These are phyloP conservation scores for Davidsoniella neocaledoniae DNA, from an alignment of 2,329 filamentous ascomycete genomes.

Conservation along the genomic window DNA sequence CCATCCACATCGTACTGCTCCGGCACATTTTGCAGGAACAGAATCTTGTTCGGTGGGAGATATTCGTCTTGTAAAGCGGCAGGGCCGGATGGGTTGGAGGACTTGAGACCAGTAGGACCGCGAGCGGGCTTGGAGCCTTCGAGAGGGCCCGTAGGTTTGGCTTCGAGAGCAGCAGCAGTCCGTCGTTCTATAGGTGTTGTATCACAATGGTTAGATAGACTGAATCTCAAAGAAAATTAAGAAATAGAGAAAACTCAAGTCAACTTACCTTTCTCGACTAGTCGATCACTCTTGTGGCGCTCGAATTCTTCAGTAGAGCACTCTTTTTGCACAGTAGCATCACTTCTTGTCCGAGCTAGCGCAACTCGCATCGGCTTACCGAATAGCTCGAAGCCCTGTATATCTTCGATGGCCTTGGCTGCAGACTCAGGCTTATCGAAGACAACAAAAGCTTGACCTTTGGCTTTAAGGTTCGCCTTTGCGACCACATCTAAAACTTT, in stretches of 20 bases:
- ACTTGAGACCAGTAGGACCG: conserved; percentile 54
- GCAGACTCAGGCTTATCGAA: conserved; percentile 74
- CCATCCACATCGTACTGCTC: conserved; percentile 70
- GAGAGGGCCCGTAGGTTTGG: conserved; percentile 45
- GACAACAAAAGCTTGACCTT: conserved; percentile 90
- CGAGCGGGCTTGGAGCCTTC: conserved; percentile 35
- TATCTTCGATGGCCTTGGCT: conserved; percentile 63
- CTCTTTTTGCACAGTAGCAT: conserved; percentile 64
- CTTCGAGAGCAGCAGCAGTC: conserved; percentile 58
- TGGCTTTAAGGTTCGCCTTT: conserved; percentile 79
- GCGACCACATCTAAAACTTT: conserved; percentile 69
- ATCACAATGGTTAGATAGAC: conserved; percentile 22
- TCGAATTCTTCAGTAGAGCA: conserved; percentile 73
- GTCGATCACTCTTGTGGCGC: conserved; percentile 62
- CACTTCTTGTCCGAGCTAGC: conserved; percentile 67
- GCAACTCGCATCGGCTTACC: conserved; percentile 78
- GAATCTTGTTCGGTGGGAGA: conserved; percentile 88
- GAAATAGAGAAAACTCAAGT: background rate
- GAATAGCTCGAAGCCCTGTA: conserved; percentile 85
- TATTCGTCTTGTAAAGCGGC: conserved; percentile 92
- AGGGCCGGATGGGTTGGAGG: conserved; percentile 48
- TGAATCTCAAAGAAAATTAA: no score
- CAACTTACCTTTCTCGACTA: conserved; percentile 72
- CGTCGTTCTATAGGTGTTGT: conserved; percentile 47
- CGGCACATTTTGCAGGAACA: conserved; percentile 85